Percentiles rank a stretch among this genome's conserved stretches.
Evolutionary conservation across 169 alveolate species (phyloP).

Genomic region (Babesia sp.): DNA sequence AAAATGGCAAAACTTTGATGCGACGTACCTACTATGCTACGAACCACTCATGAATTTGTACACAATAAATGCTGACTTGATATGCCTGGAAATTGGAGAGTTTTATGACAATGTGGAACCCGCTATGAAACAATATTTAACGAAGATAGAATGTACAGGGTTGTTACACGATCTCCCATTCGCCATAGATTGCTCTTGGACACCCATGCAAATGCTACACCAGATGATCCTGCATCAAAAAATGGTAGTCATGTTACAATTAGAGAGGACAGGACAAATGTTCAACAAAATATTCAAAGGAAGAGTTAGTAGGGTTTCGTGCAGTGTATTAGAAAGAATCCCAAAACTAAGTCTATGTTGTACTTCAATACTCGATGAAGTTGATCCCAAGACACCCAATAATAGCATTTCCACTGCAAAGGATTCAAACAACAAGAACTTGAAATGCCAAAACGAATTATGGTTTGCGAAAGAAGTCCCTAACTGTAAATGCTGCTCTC

Average conservation of each 20-base stretch:
- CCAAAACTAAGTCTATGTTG: slow-evolving; percentile 1
- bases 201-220: not conserved
- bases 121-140: slow-evolving; percentile 11
- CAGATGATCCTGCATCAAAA: slow-evolving; percentile 7
- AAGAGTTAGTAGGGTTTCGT: not conserved
- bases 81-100: not conserved
- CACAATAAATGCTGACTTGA: not conserved
- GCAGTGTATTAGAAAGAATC: not conserved
- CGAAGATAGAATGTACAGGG: not conserved
- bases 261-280: slow-evolving; percentile 5
- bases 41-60: not conserved
- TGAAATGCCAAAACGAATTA: not conserved
- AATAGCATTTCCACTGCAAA: no score
- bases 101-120: slow-evolving; percentile 5
- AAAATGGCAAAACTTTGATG: slow-evolving; percentile 29
- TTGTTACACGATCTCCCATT: slow-evolving; percentile 2
- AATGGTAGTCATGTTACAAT: not conserved
- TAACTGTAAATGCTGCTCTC: slow-evolving; percentile 13
- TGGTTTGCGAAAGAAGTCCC: not conserved
- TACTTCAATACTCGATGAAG: not conserved
- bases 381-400: not conserved
- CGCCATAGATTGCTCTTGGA: not conserved
- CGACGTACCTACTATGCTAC: slow-evolving; percentile 14
- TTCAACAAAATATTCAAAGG: not conserved
- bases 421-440: not conserved